Conservation (phyloP, 2,329 filamentous ascomycete genomes). For the Penicillium italicum region DNA sequence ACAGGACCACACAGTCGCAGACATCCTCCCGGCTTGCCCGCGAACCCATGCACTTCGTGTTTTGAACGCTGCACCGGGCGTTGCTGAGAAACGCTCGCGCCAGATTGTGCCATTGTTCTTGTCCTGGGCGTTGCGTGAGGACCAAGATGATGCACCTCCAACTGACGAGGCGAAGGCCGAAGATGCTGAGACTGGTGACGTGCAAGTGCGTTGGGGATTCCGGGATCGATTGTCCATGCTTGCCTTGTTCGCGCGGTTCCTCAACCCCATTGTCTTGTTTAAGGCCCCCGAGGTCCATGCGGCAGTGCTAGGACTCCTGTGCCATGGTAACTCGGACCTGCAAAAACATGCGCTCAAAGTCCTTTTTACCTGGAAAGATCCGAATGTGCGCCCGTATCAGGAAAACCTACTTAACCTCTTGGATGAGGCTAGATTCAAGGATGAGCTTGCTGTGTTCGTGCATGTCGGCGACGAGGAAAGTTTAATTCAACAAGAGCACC, state of each 20-base stretch:
- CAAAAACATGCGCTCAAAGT: slow-evolving; percentile 82
- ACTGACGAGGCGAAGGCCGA: slow-evolving; percentile 13
- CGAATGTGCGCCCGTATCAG: slow-evolving; percentile 70
- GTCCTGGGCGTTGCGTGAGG: slow-evolving; percentile 65
- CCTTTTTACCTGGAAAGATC: slow-evolving; percentile 83
- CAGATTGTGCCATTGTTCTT: slow-evolving; percentile 81
- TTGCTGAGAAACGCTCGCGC: slow-evolving; percentile 84
- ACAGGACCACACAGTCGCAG: slow-evolving; percentile 50
- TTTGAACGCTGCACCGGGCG: slow-evolving; percentile 65
- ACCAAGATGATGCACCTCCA: slow-evolving; percentile 37
- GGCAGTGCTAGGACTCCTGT: slow-evolving; percentile 69
- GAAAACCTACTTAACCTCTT: slow-evolving; percentile 82
- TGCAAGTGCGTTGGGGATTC: slow-evolving; percentile 42
- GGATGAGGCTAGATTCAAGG: slow-evolving; percentile 86
- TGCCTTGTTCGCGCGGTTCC: slow-evolving; percentile 75
- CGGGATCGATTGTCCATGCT: slow-evolving; percentile 79
- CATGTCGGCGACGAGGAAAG: slow-evolving; percentile 63
- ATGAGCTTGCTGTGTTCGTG: slow-evolving; percentile 87
- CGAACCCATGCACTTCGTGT: slow-evolving; percentile 77
- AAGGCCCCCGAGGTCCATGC: slow-evolving; percentile 71
- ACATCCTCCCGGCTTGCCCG: slow-evolving; percentile 47
- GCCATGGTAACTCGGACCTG: slow-evolving; percentile 85
- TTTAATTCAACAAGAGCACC: slow-evolving; percentile 69
- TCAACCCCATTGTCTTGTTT: slow-evolving; percentile 80
- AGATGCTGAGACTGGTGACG: slow-evolving; percentile 16